These are phyloP conservation scores for Penicillium brevicompactum DNA, from an alignment of 2,329 filamentous ascomycete genomes.

Conservation along the genomic window DNA sequence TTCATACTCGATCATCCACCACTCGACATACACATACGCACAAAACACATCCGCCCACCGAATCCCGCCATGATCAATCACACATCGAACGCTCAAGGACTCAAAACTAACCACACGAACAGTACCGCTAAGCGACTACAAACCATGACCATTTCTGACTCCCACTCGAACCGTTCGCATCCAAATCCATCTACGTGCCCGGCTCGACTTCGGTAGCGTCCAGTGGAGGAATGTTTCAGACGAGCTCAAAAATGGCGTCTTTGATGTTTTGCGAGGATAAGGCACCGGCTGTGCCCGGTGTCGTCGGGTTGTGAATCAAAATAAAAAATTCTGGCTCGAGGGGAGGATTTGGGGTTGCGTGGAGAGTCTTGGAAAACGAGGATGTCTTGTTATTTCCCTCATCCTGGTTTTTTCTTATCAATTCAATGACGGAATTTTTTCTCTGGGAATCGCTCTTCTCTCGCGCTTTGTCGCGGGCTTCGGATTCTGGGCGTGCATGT, in stretches of 20 bases:
- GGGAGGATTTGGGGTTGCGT: conserved; percentile 33
- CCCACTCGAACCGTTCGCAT: conserved; percentile 33
- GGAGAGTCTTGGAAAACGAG: conserved; percentile 33
- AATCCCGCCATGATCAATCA: neutral
- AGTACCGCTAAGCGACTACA: conserved; percentile 38
- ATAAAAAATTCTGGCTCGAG: conserved; percentile 25
- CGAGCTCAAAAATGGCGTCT: conserved; percentile 14
- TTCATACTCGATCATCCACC: conserved; percentile 15
- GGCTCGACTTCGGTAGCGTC: conserved; percentile 25
- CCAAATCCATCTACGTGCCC: conserved; percentile 34
- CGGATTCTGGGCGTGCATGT: neutral
- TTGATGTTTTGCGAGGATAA: conserved; percentile 19
- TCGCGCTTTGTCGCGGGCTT: neutral
- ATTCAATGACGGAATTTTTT: conserved; percentile 36
- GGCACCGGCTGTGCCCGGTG: conserved; percentile 17
- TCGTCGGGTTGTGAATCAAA: conserved; percentile 16
- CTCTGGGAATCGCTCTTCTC: conserved; percentile 16
- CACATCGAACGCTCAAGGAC: neutral
- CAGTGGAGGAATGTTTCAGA: conserved; percentile 26
- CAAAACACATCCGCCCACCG: neutral
- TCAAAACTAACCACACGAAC: conserved; percentile 20
- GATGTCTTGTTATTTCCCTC: conserved; percentile 33
- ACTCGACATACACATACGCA: neutral
- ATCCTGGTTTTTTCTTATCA: conserved; percentile 31
- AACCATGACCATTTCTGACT: conserved; percentile 27